A percentile compares a stretch with the other conserved stretches of the same genome.
phyloP scores from a whole-genome alignment of 441 rosid genomes.

The Brassica balearica region DNA sequence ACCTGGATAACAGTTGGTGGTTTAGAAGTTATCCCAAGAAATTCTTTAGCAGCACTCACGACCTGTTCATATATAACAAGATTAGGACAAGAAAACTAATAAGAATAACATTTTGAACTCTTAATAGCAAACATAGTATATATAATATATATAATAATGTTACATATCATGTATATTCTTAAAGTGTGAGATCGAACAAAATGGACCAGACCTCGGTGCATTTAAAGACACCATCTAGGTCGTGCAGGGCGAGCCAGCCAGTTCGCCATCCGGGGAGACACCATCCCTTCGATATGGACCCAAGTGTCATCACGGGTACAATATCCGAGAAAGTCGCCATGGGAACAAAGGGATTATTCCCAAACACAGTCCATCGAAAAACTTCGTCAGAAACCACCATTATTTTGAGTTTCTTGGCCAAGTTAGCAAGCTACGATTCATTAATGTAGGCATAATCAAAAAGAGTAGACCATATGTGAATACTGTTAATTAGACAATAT shows the following conservation, averaged over 20 bases:
- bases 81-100: neutral
- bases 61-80: constrained; percentile 38
- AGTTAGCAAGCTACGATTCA: constrained; percentile 51
- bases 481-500: neutral
- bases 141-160: neutral
- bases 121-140: neutral
- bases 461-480: neutral
- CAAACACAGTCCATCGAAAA: constrained; percentile 52
- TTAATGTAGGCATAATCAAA: neutral
- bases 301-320: constrained; percentile 61
- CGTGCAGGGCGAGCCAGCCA: constrained; percentile 60
- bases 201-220: constrained; percentile 42
- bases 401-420: constrained; percentile 53
- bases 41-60: constrained; percentile 36
- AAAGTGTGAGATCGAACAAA: constrained; percentile 34
- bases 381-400: constrained; percentile 71
- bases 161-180: constrained; percentile 13
- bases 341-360: constrained; percentile 31
- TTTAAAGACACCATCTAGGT: constrained; percentile 49
- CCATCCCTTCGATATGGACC: constrained; percentile 71
- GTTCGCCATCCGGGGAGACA: constrained; percentile 65
- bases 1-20: constrained; percentile 64
- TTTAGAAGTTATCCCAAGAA: constrained; percentile 42
- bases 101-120: neutral
- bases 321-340: constrained; percentile 60